phyloP scores from a whole-genome alignment of 2,329 filamentous ascomycete genomes.

The Lasiodiplodia gonubiensis region DNA sequence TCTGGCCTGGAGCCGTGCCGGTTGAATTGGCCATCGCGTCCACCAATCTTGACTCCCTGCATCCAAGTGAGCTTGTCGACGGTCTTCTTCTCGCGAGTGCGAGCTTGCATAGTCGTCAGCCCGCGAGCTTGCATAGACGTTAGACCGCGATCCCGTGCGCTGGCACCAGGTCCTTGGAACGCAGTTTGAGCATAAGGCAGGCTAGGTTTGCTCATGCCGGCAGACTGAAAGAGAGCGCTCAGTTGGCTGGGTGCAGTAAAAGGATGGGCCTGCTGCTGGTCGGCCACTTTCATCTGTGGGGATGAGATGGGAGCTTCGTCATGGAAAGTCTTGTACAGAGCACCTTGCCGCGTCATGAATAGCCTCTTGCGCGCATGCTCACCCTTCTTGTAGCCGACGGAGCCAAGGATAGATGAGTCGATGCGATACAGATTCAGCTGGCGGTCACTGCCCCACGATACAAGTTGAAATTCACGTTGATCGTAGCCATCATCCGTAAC shows the following conservation, averaged over 20 bases:
- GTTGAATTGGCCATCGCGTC: slow-evolving; percentile 35
- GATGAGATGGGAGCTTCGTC: slow-evolving; percentile 50
- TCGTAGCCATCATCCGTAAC: slow-evolving; percentile 72
- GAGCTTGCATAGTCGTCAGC: slow-evolving; percentile 56
- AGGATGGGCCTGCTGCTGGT: slow-evolving; percentile 11
- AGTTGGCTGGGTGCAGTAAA: slow-evolving; percentile 30
- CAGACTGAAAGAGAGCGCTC: slow-evolving; percentile 32
- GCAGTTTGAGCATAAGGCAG: slow-evolving; percentile 30
- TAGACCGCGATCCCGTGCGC: slow-evolving; percentile 36
- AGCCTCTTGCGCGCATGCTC: slow-evolving; percentile 67
- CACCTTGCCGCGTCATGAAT: slow-evolving; percentile 80
- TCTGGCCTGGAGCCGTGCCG: slow-evolving; percentile 34
- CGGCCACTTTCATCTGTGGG: slow-evolving; percentile 3
- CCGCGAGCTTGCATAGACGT: slow-evolving; percentile 56
- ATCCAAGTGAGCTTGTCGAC: slow-evolving; percentile 68
- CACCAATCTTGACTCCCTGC: slow-evolving; percentile 67
- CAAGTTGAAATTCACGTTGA: slow-evolving; percentile 86
- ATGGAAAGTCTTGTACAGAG: slow-evolving; percentile 83
- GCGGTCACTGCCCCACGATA: slow-evolving; percentile 90
- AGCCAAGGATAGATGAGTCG: slow-evolving; percentile 66
- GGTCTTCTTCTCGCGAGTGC: slow-evolving; percentile 54
- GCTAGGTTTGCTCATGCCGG: slow-evolving; percentile 34
- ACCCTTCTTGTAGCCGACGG: slow-evolving; percentile 76
- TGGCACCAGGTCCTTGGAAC: slow-evolving; percentile 38
- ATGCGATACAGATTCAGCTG: slow-evolving; percentile 79